These are phyloP conservation scores for Fusarium compactum DNA, from an alignment of 2,329 filamentous ascomycete species.

Conservation along the genomic window DNA sequence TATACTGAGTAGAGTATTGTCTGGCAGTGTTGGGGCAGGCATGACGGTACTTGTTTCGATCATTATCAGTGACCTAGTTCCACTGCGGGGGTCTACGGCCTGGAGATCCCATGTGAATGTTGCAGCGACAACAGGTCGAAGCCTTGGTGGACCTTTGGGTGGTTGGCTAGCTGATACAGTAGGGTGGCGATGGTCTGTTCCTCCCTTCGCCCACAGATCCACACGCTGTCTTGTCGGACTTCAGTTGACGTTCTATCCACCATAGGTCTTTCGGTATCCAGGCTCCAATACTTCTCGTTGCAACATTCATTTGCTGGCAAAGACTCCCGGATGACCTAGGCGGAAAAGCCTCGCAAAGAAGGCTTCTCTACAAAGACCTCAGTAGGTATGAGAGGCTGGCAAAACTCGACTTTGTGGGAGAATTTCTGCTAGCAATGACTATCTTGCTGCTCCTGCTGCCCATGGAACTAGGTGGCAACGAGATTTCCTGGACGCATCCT, in stretches of 20 bases:
- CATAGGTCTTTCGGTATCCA: constrained; percentile 59
- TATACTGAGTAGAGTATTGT: constrained; percentile 63
- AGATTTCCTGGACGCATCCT: constrained; percentile 61
- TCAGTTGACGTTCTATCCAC: not conserved
- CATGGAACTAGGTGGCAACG: constrained; percentile 65
- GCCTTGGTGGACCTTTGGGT: constrained; percentile 66
- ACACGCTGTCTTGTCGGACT: no score
- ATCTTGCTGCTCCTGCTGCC: constrained; percentile 66
- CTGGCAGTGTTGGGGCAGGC: constrained; percentile 64
- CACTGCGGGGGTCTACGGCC: constrained; percentile 63
- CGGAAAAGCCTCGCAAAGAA: constrained; percentile 53
- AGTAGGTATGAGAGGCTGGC: not conserved
- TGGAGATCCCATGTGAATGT: constrained; percentile 68
- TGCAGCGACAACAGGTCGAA: constrained; percentile 63
- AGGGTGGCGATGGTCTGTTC: constrained; percentile 68
- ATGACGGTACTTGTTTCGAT: constrained; percentile 64
- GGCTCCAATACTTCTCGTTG: not conserved
- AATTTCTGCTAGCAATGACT: constrained; percentile 65
- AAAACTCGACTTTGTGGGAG: constrained; percentile 67
- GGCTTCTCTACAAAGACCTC: no score
- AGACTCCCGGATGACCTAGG: constrained; percentile 51
- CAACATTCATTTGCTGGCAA: not conserved
- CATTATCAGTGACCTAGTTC: constrained; percentile 65
- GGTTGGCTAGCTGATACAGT: constrained; percentile 71
- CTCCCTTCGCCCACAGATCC: accelerated